Evolutionary conservation across 495 filamentous ascomycete genomes (phyloP), one percentile per base, ranked within the genome.

Genomic region (Penicillium arizonense): DNA sequence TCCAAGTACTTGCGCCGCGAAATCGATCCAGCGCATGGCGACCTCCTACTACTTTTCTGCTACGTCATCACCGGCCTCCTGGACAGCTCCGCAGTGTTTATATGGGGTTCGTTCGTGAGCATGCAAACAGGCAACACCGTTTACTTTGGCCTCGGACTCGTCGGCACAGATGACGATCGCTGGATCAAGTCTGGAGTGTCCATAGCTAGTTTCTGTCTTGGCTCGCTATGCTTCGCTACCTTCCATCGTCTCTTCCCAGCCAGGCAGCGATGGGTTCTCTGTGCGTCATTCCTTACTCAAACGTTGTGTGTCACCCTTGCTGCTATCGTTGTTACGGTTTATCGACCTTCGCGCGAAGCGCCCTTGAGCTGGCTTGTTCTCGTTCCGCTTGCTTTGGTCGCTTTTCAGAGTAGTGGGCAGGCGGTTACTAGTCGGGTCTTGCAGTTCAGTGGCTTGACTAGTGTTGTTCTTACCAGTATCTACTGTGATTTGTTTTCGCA

Each of bases 121-220:
- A 90, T 91, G 87, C 87, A 91, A 61, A 90, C 87, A 21, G 87
- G 87, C 75, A 91, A 91, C 65, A 89, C 87, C 0, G 82, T 91
- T 13, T 90, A 89, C 62, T 70, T 88, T 20, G 87, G 84, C 5
- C 77, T 91, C 5, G 87, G 87, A 0, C 62, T 90, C 1, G 72
- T 77, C 0, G 86, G 84, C 0, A 56, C 59, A 8, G 56, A 65
- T 4, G 58, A 60, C 18, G 53, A 58, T 21, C 61, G 61, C 11
- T 89, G 84, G 83, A 79, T 87, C 62, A 87, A 87, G 63, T 84
- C 87, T 2, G 75, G 73, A 4, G 73, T 76, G 6, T 88, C 87
- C 0, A 79, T 90, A 20, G 58, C 64, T n/a, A 80, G 74, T 39
- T 90, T 90, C 70, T 85, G 83, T 65, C 39, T 86, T 20, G 87